A percentile compares a stretch with the other conserved stretches of the same genome.
Evolutionary conservation across 164 flowering plant species (phyloP).

Genomic region (Sextonia rubra): DNA sequence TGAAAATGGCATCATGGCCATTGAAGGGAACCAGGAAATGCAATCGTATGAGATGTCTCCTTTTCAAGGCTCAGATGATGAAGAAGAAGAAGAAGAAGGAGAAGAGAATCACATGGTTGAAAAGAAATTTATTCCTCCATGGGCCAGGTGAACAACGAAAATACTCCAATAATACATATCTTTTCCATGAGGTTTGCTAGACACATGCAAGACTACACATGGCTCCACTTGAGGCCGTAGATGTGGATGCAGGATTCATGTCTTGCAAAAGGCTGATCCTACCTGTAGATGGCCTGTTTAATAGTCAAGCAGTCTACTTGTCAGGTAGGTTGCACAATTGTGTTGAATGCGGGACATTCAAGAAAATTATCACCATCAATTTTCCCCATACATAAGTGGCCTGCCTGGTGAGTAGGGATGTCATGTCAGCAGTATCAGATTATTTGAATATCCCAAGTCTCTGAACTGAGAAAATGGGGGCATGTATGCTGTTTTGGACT

Average conservation of each 20-base stretch:
- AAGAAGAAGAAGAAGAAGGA: conserved; percentile 77
- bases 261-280: not conserved
- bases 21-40: conserved; percentile 22
- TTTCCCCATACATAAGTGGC: not conserved
- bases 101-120: conserved; percentile 44
- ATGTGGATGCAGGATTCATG: not conserved
- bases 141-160: conserved; percentile 66
- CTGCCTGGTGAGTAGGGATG: too few species aligned
- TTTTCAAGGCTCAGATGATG: conserved; percentile 79
- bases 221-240: not conserved
- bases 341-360: not conserved
- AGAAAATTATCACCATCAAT: not conserved
- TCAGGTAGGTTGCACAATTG: not conserved
- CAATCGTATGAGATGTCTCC: conserved; percentile 87
- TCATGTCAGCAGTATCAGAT: not conserved
- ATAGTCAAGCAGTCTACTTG: not conserved
- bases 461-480: not conserved
- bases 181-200: not conserved
- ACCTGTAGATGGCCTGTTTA: not conserved
- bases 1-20: conserved; percentile 11
- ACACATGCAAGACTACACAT: not conserved
- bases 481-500: not conserved
- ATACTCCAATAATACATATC: not conserved
- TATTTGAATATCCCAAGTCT: not conserved
- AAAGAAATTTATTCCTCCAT: conserved; percentile 62